phyloP scores from a whole-genome alignment of 768 basidiomycete species.

The Naganishia vishniacii region DNA sequence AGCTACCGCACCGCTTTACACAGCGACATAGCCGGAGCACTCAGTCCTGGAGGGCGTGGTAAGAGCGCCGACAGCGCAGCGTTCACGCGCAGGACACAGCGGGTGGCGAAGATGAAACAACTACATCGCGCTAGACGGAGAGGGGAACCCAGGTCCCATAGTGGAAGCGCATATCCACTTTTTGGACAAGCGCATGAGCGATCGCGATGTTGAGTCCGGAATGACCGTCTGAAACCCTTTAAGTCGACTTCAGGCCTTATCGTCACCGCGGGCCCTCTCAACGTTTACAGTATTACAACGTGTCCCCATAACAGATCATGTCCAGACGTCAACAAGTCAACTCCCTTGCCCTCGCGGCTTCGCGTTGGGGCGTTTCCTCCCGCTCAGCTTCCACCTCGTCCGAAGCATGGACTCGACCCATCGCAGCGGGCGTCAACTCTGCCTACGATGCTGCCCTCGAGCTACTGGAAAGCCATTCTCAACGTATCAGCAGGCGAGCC shows the following conservation, averaged over 20 bases:
- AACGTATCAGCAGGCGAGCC: slow-evolving; percentile 53
- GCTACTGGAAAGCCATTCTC: slow-evolving; percentile 62
- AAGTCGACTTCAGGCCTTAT: too few relatives aligned
- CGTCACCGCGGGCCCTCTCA: neutral
- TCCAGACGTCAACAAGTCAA: neutral
- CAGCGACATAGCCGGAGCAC: too few relatives aligned
- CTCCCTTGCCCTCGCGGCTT: neutral
- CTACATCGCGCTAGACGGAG: too few relatives aligned
- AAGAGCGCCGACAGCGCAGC: too few relatives aligned
- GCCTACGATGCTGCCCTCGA: slow-evolving; percentile 77
- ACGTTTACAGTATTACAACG: too few relatives aligned
- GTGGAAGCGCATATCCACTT: slow-evolving; percentile 4
- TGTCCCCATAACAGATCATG: too few relatives aligned
- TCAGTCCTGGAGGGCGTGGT: too few relatives aligned
- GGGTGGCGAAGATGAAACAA: too few relatives aligned
- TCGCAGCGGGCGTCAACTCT: slow-evolving; percentile 36
- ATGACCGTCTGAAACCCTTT: neutral
- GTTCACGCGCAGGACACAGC: too few relatives aligned
- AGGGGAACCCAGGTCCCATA: too few relatives aligned
- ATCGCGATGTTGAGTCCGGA: neutral
- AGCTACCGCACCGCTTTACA: too few relatives aligned
- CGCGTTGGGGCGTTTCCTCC: slow-evolving; percentile 14
- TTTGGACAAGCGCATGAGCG: slow-evolving; percentile 7
- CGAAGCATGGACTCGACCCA: slow-evolving; percentile 35
- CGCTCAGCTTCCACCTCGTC: slow-evolving; percentile 28